phyloP scores from a whole-genome alignment of 441 rosid genomes.

The Gossypium davidsonii region DNA sequence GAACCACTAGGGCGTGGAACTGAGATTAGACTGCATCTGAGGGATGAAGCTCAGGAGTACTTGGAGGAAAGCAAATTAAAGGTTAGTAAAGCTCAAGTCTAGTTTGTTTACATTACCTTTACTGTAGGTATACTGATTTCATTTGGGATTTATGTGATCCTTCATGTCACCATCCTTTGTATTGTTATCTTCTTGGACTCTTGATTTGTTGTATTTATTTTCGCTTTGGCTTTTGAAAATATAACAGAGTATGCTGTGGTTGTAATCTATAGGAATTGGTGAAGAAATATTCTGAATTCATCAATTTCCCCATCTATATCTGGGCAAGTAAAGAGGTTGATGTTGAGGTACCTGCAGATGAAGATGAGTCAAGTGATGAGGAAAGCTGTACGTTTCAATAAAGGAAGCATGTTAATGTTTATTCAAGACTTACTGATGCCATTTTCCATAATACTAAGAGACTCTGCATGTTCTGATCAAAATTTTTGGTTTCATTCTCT shows the following conservation, averaged over 20 bases:
- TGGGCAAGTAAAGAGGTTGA: constrained; percentile 97
- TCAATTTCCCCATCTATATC: constrained; percentile 79
- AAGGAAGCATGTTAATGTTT: neutral
- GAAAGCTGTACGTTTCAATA: constrained; percentile 40
- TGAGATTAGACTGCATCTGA: constrained; percentile 85
- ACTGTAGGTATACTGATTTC: neutral
- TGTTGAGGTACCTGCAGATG: constrained; percentile 76
- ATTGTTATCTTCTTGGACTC: neutral
- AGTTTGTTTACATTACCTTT: neutral
- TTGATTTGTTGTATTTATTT: constrained; percentile 5
- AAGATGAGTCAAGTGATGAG: constrained; percentile 71
- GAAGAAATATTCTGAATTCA: constrained; percentile 89
- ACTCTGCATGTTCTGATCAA: neutral
- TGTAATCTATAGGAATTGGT: constrained; percentile 64
- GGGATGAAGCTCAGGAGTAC: constrained; percentile 92
- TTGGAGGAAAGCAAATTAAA: constrained; percentile 81
- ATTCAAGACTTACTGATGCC: neutral
- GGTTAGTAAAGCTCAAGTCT: constrained; percentile 30
- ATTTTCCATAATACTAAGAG: neutral
- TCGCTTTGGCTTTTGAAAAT: neutral
- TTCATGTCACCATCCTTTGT: neutral
- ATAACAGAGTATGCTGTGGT: neutral
- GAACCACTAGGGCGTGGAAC: constrained; percentile 95
- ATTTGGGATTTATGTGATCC: neutral
- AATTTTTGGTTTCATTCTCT: constrained; percentile 18